Conservation (phyloP, 1,284 basidiomycete genomes). For the Rhodotorula sp. region DNA sequence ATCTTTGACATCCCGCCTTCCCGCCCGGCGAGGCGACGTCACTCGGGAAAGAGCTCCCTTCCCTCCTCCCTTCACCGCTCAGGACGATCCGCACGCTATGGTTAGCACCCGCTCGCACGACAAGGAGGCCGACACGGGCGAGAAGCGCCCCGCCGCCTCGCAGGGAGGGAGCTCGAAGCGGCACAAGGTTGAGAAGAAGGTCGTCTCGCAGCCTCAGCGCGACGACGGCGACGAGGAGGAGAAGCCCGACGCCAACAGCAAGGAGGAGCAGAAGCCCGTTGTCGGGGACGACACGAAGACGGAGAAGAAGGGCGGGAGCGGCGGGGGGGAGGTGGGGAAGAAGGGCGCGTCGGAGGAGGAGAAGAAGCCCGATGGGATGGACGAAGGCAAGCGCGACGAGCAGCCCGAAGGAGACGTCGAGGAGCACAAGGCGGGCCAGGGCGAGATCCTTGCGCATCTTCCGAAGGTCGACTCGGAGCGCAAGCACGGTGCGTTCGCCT, state of each 20-base stretch:
- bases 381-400: slow-evolving; percentile 4
- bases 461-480: slow-evolving; percentile 23
- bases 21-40: no score
- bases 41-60: no score
- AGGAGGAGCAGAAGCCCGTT: slow-evolving; percentile 5
- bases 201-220: not conserved
- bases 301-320: slow-evolving; percentile 16
- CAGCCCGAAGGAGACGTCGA: not conserved
- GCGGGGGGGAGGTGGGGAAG: not conserved
- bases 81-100: not conserved
- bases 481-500: slow-evolving; percentile 28
- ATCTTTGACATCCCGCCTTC: no score
- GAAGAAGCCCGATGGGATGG: slow-evolving; percentile 3
- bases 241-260: slow-evolving; percentile 15
- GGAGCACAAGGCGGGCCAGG: slow-evolving; percentile 12
- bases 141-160: slow-evolving; percentile 15
- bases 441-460: slow-evolving; percentile 14
- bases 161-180: not conserved
- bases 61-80: not conserved
- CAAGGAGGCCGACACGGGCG: not conserved
- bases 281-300: not conserved
- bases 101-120: slow-evolving; percentile 19
- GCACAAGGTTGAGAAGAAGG: slow-evolving; percentile 6
- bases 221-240: not conserved
- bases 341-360: slow-evolving; percentile 1